Base-by-base conservation (phyloP, 495 filamentous ascomycete species). In the Zalerion maritima region DNA sequence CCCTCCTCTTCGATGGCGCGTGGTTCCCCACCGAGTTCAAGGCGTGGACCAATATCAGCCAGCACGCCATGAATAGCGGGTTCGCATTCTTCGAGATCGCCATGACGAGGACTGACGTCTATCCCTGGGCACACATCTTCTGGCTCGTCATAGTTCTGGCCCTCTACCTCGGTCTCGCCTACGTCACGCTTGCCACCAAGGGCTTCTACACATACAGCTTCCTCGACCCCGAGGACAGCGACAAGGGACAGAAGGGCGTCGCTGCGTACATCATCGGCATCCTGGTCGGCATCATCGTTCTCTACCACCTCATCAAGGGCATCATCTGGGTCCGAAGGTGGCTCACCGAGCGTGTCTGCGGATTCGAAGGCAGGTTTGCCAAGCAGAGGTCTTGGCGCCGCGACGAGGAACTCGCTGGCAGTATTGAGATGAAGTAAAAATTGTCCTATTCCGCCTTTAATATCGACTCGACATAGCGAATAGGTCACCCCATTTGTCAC, bases 181-280 rank as follows among this genome's bases (percentile, higher is more conserved):
- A 85, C 46, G 37, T 92, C 18, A 85, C 76, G 8, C 45, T 67
- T 31, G 67, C 69, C 0, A 74, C 71, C 0, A 54, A 80, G 43
- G 69, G 67, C 1, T 85, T 77, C 41, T 92, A 81, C 45, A 61
- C 76, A 0, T 91, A 91, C 48, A 37, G 38, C 26, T 91, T 91
- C 57, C 58, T 89, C 0, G 60, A 91, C 47, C 63, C 67, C 0
- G 35, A n/a, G 3, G 46, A 20, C 23, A 45, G 62, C 24, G 52
- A 54, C 3, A 18, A 35, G 1, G 56, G 42, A 2, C 41, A 43
- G 0, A n/a, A n/a, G n/a, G n/a, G n/a, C n/a, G 64, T 77, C 4
- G 64, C 61, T 1, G 69, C 49, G 8, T 77, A 75, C 34, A 57
- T 65, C 18, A 59, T 75, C 36, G 73, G 71, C 1, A 81, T 91